A percentile compares a stretch with the other conserved stretches of the same genome.
These are phyloP conservation scores for Zanthoxylum bungeanum DNA, from an alignment of 345 rosid species.

Conservation along the genomic window DNA sequence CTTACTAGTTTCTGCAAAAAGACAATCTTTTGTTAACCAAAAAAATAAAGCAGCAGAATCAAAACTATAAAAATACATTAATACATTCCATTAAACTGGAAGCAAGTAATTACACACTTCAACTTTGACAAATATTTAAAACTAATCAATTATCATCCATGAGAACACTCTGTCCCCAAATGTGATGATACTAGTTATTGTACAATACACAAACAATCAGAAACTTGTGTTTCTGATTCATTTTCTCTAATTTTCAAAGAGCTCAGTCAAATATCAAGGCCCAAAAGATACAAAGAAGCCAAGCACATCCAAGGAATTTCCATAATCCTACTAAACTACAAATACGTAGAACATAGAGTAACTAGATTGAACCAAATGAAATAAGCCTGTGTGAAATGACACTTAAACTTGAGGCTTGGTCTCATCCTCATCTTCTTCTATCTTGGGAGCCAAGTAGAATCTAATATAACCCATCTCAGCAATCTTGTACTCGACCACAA, in stretches of 20 bases:
- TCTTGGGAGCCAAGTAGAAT: slow-evolving; percentile 96
- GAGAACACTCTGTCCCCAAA: not conserved
- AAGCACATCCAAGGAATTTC: not conserved
- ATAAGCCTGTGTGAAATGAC: not conserved
- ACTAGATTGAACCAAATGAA: slow-evolving; percentile 3
- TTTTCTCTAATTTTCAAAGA: not conserved
- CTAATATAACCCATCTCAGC: slow-evolving; percentile 99
- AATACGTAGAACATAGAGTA: not conserved
- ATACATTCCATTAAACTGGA: not conserved
- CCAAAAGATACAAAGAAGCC: not conserved
- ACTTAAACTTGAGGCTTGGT: slow-evolving; percentile 41
- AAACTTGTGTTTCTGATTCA: not conserved
- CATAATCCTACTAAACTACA: slow-evolving; percentile 3
- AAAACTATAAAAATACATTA: not conserved
- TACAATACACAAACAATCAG: not conserved
- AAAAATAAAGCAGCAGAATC: not conserved
- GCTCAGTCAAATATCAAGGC: not conserved
- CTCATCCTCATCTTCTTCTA: slow-evolving; percentile 94
- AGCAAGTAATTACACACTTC: not conserved
- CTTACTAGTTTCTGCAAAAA: not conserved
- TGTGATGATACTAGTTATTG: not conserved
- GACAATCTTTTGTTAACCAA: not conserved
- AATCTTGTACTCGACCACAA: slow-evolving; percentile 92
- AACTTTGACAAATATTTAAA: no score
- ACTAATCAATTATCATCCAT: not conserved